Evolutionary conservation across 2,329 filamentous ascomycete species (phyloP), one percentile per base, ranked within the genome.

Genomic region (Fusarium papillatum): DNA sequence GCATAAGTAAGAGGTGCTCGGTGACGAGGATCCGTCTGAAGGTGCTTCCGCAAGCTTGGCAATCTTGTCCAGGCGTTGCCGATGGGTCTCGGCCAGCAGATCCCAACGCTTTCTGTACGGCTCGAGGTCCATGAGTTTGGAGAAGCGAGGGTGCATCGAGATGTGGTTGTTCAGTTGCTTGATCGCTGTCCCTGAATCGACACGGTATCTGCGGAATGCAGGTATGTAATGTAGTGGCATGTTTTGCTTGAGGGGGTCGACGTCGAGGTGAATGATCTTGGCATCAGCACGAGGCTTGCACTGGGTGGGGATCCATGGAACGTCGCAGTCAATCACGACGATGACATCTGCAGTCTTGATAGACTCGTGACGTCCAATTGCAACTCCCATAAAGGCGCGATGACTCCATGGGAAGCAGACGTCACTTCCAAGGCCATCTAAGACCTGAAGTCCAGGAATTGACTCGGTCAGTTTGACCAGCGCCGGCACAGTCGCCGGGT

Each of bases 271-370:
- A 82, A 90, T 91, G 67, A 93, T 84, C 67, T 85, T 86, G 16
- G 89, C 88, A 10, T 87, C 85, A 3, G 85, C 81, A 3, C 81
- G 81, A 1, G 91, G 91, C 72, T 86, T 86, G 82, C 89, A 91
- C 26, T 92, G 91, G 0, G 95, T 97, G 17, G 93, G 92, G 68
- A 98, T 95, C 95, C 95, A 98, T 0, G 96, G 95, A 1, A 98
- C 95, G 81, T 98, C 95, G 77, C 95, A 97, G 83, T 98, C 94
- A 24, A 97, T 82, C 5, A 98, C 93, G 1, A 98, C 77, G 73
- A 98, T 97, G 36, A 95, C 91, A 82, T 98, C 96, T 1, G 96
- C 95, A 1, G 91, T 90, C 70, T 88, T 89, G 81, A 98, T 94
- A 38, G 88, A 87, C 4, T 94, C 90, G 63, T 97, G 93, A 6